A percentile compares a stretch with the other conserved stretches of the same genome.
phyloP scores from a whole-genome alignment of 192 early-diverging fungal species.

The Mortierella alpina region DNA sequence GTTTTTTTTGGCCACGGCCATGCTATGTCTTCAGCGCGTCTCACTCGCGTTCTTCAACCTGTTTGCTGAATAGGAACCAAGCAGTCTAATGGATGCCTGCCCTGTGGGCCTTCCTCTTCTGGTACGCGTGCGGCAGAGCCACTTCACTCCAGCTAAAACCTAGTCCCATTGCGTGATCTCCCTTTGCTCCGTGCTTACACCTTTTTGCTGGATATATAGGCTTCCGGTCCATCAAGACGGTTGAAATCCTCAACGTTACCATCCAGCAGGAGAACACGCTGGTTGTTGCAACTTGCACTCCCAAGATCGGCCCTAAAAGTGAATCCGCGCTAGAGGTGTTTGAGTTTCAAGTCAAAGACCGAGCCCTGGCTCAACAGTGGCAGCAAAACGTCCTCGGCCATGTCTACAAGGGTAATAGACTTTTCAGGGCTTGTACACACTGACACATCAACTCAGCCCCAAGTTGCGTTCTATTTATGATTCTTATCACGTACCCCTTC shows the following conservation, averaged over 20 bases:
- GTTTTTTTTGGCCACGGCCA: background rate
- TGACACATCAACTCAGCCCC: background rate
- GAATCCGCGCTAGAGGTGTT: slow-evolving; percentile 31
- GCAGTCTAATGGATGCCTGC: slow-evolving; percentile 27
- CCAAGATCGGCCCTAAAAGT: slow-evolving; percentile 27
- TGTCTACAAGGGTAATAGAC: slow-evolving; percentile 43
- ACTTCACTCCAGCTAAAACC: too few relatives aligned
- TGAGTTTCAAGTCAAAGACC: slow-evolving; percentile 35
- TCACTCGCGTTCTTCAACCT: background rate
- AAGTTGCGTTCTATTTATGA: background rate
- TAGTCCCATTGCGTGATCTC: background rate
- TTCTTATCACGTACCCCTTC: background rate
- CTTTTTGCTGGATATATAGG: background rate
- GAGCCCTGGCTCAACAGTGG: slow-evolving; percentile 26
- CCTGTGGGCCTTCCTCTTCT: slow-evolving; percentile 29
- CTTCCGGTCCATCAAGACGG: slow-evolving; percentile 12
- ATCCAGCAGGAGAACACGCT: slow-evolving; percentile 13
- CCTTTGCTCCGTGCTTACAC: background rate
- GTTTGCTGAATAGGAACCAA: slow-evolving; percentile 7
- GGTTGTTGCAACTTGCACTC: slow-evolving; percentile 14
- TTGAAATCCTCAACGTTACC: slow-evolving; percentile 41
- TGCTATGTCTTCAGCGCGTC: background rate
- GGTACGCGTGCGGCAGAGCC: slow-evolving; percentile 5
- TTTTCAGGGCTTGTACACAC: background rate
- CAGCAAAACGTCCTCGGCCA: slow-evolving; percentile 38